Base-by-base conservation (phyloP, 2,329 filamentous ascomycete genomes). In the Beauveria asiatica region DNA sequence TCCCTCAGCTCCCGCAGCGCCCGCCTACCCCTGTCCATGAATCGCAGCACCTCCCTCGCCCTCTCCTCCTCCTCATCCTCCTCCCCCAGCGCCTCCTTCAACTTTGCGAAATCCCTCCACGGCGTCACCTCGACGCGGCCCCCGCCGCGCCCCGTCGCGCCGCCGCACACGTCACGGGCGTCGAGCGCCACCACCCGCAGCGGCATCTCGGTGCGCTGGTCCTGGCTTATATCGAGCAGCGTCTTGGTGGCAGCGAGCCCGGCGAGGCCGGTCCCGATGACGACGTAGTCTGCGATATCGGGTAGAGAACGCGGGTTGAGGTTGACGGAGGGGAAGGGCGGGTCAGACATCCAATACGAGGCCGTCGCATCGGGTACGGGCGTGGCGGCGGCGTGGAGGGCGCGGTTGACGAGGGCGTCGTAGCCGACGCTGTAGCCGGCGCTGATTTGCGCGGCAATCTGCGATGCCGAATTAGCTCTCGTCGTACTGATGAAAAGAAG, bases 241-340 rank as follows among this genome's bases (percentile, higher is more conserved):
- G 68, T 65, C 59, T 65, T 71, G 1, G 65, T 67, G 1, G 69
- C 64, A 1, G 69, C 65, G 5, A 73, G 75, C 10, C 75, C 79
- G 1, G 80, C 78, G 61, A 84, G 83, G 1, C 82, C 82, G 41
- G 80, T 82, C 23, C 82, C 80, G 63, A 83, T 77, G 45, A 83
- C 75, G 19, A 80, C 75, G 2, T 82, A 68, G 60, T 83, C 81
- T 6, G 74, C 75, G 7, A 70, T 66, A 1, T 65, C 49, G 0
- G 77, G 76, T 8, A 80, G 65, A 2, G 62, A 61, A 2, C 67
- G 62, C 37, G 69, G 69, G 2, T 69, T 65, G 52, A 74, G 63
- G 53, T 73, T 70, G 11, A 80, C 70, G 21, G 74, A 69, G 4
- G 76, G 75, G 65, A 73, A 75, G 0, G 77, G 75, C 54, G 77